Conservation (phyloP, 176 grass and related monocot genomes). For the Cocos nucifera region DNA sequence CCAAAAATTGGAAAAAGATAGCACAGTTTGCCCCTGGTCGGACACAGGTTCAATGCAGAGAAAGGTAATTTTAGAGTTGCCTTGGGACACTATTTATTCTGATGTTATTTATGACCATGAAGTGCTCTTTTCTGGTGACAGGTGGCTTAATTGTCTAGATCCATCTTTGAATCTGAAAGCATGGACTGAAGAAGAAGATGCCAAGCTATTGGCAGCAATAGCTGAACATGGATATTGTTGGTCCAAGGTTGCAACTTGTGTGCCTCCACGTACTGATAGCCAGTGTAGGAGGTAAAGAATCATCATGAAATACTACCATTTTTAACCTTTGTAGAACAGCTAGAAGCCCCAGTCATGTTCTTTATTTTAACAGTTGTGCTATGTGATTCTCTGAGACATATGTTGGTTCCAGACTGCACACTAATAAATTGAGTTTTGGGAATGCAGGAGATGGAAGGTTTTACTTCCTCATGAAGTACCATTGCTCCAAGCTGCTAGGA, state of each 20-base stretch:
- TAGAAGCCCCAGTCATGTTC: no score
- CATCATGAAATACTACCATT: not conserved
- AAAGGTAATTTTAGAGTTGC: slow-evolving; percentile 47
- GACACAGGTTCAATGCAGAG: slow-evolving; percentile 62
- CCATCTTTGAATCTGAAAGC: slow-evolving; percentile 52
- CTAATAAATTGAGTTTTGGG: slow-evolving; percentile 15
- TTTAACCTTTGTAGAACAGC: not conserved
- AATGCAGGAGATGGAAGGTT: slow-evolving; percentile 53
- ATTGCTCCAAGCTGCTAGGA: slow-evolving; percentile 31
- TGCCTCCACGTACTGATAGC: slow-evolving; percentile 82
- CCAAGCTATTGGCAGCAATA: slow-evolving; percentile 48
- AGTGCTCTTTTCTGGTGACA: slow-evolving; percentile 28
- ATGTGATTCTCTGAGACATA: no score
- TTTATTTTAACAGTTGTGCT: no score
- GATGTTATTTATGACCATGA: not conserved
- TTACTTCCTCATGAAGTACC: slow-evolving; percentile 38
- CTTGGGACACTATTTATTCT: not conserved
- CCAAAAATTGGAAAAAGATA: slow-evolving; percentile 71
- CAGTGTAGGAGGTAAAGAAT: slow-evolving; percentile 79
- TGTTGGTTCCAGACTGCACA: not conserved
- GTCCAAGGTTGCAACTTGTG: slow-evolving; percentile 52
- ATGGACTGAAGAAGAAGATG: slow-evolving; percentile 83
- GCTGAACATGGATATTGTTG: slow-evolving; percentile 53
- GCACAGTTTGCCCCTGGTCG: slow-evolving; percentile 72
- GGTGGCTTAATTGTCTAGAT: slow-evolving; percentile 88